Evolutionary conservation across 73 alveolate species (phyloP), one percentile per base, ranked within the genome.

Genomic region (Halteria grandinella): DNA sequence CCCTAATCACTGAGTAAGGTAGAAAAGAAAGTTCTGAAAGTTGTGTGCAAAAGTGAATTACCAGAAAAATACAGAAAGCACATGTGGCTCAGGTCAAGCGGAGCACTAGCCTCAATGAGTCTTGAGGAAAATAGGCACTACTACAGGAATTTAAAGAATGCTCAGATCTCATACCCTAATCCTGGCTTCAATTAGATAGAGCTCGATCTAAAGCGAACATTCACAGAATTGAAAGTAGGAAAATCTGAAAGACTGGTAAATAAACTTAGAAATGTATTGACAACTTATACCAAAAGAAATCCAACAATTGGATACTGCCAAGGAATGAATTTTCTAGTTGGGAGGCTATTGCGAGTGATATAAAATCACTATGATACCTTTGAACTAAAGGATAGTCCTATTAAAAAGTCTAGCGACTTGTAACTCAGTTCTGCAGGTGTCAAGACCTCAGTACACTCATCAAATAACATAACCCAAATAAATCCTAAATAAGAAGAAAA

Each of bases 301-400:
- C 80, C 80, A 7, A 66, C 80, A 14, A 66, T 66, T 1, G 80
- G 80, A 1, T 66, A 66, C 32, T 66, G 80, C 34, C 47, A 66
- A 25, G 80, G 80, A 25, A 66, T 66, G 80, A 66, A 66, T 41
- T 66, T 66, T 45, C 15, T 66, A 6, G 80, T 47, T 2, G 80
- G 80, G 1, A n/a, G 80, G 21, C 32, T 66, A 8, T 14, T 66
- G 28, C 41, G 47, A 47, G 80, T 45, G 1, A 44, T 44, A 48
- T 15, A 57, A 60, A 20, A 32, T 21, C 10, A 18, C n/a, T n/a
- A n/a, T n/a, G n/a, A n/a, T n/a, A n/a, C n/a, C n/a, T n/a, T n/a
- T n/a, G n/a, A n/a, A n/a, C n/a, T n/a, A n/a, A n/a, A n/a, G n/a
- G n/a, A n/a, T n/a, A n/a, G n/a, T n/a, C n/a, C n/a, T n/a, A n/a